phyloP scores from a whole-genome alignment of 1,139 yeast species.

The Arxiozyma bovina region DNA sequence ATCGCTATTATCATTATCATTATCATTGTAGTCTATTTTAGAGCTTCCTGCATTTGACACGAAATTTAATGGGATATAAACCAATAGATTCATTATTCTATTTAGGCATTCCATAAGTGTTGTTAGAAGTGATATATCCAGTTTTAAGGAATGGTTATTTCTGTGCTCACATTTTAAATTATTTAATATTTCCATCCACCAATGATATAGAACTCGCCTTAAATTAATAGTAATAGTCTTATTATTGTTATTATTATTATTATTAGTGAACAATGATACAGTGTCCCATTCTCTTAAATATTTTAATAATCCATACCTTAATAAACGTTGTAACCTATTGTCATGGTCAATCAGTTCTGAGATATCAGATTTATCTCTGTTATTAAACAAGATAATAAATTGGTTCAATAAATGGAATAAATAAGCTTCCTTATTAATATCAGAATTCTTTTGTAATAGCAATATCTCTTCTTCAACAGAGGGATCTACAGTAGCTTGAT shows the following conservation, averaged over 20 bases:
- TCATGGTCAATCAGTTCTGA: constrained; percentile 1
- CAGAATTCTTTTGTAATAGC: not conserved
- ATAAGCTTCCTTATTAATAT: constrained; percentile 13
- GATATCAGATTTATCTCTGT: constrained; percentile 5
- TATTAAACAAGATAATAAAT: constrained; percentile 20
- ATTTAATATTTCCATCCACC: constrained; percentile 30
- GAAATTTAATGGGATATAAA: constrained; percentile 10
- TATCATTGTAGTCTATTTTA: too few relatives aligned
- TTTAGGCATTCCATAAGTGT: constrained; percentile 26
- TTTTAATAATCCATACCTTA: constrained; percentile 20
- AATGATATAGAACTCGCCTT: constrained; percentile 23
- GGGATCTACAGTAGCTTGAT: not conserved
- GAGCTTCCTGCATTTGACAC: not conserved
- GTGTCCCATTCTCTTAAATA: constrained; percentile 12
- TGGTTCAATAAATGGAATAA: constrained; percentile 22
- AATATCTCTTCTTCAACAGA: not conserved
- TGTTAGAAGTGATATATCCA: constrained; percentile 12
- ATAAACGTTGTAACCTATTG: constrained; percentile 13
- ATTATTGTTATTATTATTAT: too few relatives aligned
- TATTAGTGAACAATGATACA: not conserved
- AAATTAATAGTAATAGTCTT: not conserved
- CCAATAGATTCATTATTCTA: constrained; percentile 20
- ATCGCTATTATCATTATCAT: constrained; percentile 5
- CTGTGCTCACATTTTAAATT: not conserved
- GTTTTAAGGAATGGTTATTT: not conserved